phyloP scores from a whole-genome alignment of 1,284 basidiomycete genomes.

The Rhodofomes roseus region DNA sequence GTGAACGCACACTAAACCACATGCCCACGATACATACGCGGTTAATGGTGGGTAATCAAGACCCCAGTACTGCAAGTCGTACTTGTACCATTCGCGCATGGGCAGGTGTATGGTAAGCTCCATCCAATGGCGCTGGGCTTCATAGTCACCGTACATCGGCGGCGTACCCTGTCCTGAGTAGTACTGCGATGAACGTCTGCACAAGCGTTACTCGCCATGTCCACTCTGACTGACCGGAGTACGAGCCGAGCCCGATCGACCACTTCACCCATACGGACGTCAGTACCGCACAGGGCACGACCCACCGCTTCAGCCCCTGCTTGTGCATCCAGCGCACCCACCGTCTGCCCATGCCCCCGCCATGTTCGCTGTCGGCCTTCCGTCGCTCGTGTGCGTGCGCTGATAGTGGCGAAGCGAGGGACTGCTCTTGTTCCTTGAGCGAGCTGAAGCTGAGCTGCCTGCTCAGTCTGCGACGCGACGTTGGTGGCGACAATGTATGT shows the following conservation, averaged over 20 bases:
- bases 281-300: conserved; percentile 50
- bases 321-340: conserved; percentile 79
- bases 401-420: conserved; percentile 12
- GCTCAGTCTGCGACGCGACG: conserved; percentile 12
- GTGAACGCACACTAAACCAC: conserved; percentile 50
- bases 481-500: conserved; percentile 12
- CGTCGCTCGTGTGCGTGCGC: conserved; percentile 9
- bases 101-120: conserved; percentile 81
- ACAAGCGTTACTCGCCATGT: background rate
- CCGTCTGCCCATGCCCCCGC: conserved; percentile 49
- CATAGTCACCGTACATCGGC: conserved; percentile 89
- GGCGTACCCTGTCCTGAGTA: conserved; percentile 59
- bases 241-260: conserved; percentile 70
- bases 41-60: conserved; percentile 92
- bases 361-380: conserved; percentile 28
- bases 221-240: conserved; percentile 61
- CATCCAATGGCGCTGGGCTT: conserved; percentile 95
- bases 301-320: conserved; percentile 53
- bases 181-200: background rate
- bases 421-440: conserved; percentile 30
- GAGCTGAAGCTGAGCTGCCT: conserved; percentile 33
- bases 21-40: conserved; percentile 82
- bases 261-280: conserved; percentile 60
- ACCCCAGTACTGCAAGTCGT: conserved; percentile 89
- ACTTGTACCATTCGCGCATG: conserved; percentile 76